Evolutionary conservation across 1,284 basidiomycete genomes (phyloP).

Genomic region (Rhizoctonia solani): DNA sequence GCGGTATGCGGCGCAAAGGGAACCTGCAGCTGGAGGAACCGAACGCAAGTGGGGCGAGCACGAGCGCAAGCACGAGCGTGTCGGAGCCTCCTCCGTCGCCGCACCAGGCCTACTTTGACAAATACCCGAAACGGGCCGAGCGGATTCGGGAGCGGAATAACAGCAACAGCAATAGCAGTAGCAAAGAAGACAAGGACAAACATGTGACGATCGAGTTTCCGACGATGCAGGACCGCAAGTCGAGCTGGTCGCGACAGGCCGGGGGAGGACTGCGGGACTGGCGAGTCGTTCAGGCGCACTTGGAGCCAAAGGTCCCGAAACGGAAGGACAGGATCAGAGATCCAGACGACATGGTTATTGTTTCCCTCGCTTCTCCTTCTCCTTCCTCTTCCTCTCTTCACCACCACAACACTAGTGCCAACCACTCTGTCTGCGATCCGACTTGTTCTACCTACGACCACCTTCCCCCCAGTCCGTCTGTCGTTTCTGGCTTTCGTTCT

Average conservation of each 20-base stretch:
- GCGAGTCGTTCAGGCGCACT: slow-evolving; percentile 32
- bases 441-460: too few species aligned
- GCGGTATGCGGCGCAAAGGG: background rate
- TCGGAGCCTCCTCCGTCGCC: slow-evolving; percentile 36
- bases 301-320: slow-evolving; percentile 5
- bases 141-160: too few species aligned
- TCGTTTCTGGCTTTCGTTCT: slow-evolving; percentile 24
- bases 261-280: slow-evolving; percentile 13
- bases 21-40: background rate
- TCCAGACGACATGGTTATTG: slow-evolving; percentile 32
- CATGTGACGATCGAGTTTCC: slow-evolving; percentile 20
- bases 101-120: slow-evolving; percentile 37
- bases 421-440: too few species aligned
- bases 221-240: slow-evolving; percentile 17
- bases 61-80: background rate
- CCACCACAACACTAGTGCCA: too few species aligned
- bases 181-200: slow-evolving; percentile 25
- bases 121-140: slow-evolving; percentile 38
- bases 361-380: slow-evolving; percentile 30
- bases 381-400: too few species aligned
- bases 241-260: slow-evolving; percentile 16
- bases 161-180: too few species aligned
- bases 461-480: slow-evolving; percentile 21
- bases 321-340: slow-evolving; percentile 22
- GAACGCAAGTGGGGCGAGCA: background rate